phyloP scores from a whole-genome alignment of 2,329 filamentous ascomycete genomes.

The Claviceps maximensis region DNA sequence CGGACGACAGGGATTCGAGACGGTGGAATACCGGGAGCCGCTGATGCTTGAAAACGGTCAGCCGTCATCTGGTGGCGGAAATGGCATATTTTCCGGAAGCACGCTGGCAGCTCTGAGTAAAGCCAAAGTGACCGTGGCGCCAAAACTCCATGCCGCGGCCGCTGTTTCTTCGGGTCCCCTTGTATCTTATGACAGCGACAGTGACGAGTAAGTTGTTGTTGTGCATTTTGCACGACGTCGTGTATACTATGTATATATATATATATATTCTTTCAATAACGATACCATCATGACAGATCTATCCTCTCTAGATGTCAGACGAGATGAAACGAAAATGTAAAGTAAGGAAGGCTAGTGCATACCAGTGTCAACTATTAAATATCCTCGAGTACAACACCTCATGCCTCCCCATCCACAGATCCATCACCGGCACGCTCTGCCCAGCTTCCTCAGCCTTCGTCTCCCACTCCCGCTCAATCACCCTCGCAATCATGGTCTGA shows the following conservation, averaged over 20 bases:
- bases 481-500: constrained; percentile 40
- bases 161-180: constrained; percentile 51
- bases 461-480: constrained; percentile 47
- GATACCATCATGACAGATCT: constrained; percentile 14
- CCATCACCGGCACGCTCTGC: constrained; percentile 64
- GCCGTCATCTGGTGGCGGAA: constrained; percentile 17
- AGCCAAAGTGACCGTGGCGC: constrained; percentile 39
- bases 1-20: constrained; percentile 45
- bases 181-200: constrained; percentile 83
- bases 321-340: neutral
- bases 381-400: constrained; percentile 76
- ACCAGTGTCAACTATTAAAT: constrained; percentile 55
- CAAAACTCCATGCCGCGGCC: constrained; percentile 39
- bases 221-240: neutral
- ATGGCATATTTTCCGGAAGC: constrained; percentile 67
- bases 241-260: constrained; percentile 5
- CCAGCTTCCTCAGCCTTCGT: constrained; percentile 52
- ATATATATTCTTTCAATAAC: constrained; percentile 14
- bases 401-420: constrained; percentile 72
- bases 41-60: constrained; percentile 46
- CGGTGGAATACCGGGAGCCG: constrained; percentile 45
- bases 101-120: constrained; percentile 67
- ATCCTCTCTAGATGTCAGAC: neutral
- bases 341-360: too few relatives aligned
- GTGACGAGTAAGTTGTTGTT: constrained; percentile 45